Percentiles rank a stretch among this genome's conserved stretches.
These are phyloP conservation scores for Hyphodiscus sp. DNA, from an alignment of 2,329 filamentous ascomycete genomes.

Conservation along the genomic window DNA sequence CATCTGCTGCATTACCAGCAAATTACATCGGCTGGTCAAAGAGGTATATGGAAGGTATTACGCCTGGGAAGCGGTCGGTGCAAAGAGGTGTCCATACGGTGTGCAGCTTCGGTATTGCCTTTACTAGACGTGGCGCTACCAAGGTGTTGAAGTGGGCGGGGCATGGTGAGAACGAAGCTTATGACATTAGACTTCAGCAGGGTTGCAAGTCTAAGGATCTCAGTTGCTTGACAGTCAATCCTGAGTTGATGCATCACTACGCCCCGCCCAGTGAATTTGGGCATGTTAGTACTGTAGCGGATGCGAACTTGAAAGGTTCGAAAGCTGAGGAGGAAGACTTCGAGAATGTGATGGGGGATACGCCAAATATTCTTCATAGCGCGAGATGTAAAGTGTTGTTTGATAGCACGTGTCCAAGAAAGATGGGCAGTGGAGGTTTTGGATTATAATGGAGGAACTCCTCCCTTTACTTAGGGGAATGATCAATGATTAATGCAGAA, in stretches of 20 bases:
- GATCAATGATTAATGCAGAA: too few species aligned
- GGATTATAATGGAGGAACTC: too few species aligned
- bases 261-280: slow-evolving; percentile 25
- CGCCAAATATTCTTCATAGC: slow-evolving; percentile 31
- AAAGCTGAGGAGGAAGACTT: slow-evolving; percentile 16
- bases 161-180: slow-evolving; percentile 29
- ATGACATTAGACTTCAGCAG: slow-evolving; percentile 31
- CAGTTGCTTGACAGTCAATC: slow-evolving; percentile 33
- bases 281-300: neutral
- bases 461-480: too few species aligned
- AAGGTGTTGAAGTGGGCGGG: slow-evolving; percentile 29
- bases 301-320: neutral
- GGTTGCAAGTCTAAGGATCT: slow-evolving; percentile 27
- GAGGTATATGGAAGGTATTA: slow-evolving; percentile 14
- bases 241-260: slow-evolving; percentile 33
- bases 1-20: slow-evolving; percentile 15
- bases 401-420: slow-evolving; percentile 18
- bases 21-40: slow-evolving; percentile 24
- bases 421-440: too few species aligned
- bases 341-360: slow-evolving; percentile 29
- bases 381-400: slow-evolving; percentile 32
- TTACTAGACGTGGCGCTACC: slow-evolving; percentile 27
- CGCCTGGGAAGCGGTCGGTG: slow-evolving; percentile 23
- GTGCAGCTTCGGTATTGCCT: slow-evolving; percentile 29
- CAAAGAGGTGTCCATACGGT: slow-evolving; percentile 24